A percentile compares a stretch with the other conserved stretches of the same genome.
Evolutionary conservation across 140 eudicot genomes (phyloP).

Genomic region (Stevia rebaudiana): DNA sequence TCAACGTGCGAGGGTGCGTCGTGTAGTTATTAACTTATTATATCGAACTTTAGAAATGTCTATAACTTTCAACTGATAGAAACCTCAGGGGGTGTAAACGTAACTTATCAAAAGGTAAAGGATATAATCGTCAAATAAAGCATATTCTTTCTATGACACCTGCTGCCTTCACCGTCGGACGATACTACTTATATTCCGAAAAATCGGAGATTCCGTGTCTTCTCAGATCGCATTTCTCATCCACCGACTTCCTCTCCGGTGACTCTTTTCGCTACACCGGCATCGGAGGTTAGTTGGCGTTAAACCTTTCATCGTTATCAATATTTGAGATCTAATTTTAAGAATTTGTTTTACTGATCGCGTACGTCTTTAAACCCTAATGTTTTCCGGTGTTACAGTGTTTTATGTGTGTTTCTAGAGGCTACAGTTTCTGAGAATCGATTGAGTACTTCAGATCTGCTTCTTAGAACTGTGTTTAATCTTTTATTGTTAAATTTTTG

Average conservation of each 20-base stretch:
- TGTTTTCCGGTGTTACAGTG: background rate
- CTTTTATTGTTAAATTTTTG: background rate
- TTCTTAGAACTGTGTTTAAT: background rate
- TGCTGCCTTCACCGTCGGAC: conserved; percentile 4
- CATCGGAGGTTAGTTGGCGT: conserved; percentile 28
- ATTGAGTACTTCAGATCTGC: conserved; percentile 25
- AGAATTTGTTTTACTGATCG: background rate
- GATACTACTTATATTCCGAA: conserved; percentile 12
- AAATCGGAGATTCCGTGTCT: conserved; percentile 21
- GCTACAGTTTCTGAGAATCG: conserved; percentile 3
- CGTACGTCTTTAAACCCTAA: conserved; percentile 15
- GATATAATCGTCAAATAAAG: too few relatives aligned
- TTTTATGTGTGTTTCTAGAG: background rate
- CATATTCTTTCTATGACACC: conserved; percentile 23
- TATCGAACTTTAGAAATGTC: too few relatives aligned
- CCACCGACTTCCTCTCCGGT: conserved; percentile 31
- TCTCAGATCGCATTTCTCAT: conserved; percentile 30
- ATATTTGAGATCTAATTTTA: background rate
- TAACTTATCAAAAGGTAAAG: too few relatives aligned
- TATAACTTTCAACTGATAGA: too few relatives aligned
- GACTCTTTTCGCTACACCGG: conserved; percentile 22
- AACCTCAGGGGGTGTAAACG: too few relatives aligned
- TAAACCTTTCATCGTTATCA: background rate
- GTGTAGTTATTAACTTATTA: too few relatives aligned
- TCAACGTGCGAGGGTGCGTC: too few relatives aligned